Base-by-base conservation (phyloP, 805 yeast species). In the Metschnikowia gruessii region DNA sequence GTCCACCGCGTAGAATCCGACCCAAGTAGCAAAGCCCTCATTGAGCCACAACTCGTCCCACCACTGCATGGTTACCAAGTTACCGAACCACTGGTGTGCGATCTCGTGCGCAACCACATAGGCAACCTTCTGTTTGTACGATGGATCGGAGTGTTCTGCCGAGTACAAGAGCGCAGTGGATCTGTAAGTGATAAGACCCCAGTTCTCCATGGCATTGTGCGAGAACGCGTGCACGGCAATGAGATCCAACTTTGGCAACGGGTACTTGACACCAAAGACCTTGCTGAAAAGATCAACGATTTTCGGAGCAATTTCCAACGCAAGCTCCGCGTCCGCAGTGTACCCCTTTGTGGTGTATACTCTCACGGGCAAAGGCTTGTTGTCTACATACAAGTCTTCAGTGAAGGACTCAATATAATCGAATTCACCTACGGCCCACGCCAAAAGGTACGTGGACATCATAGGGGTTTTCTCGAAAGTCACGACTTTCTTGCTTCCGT, bases 61-160 rank as follows among this genome's bases (percentile, higher is more conserved):
- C 94, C 95, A 88, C 58, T 85, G 82, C 95, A 87, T 88, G 39
- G 95, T 88, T 50, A 87, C 92, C 56, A 85, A 76, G 65, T 88
- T 84, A 46, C 96, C 95, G 59, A 87, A 88, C 95, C 95, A 88
- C 62, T 88, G 94, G 66, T 87, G 96, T 10, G 95, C 95, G 48
- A 87, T 72, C 66, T 87, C 96, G 67, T 88, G 96, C 49, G 85
- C 83, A 24, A 87, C 85, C 29, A 87, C 95, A 59, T 86, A 86
- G 5, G 89, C 83, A 26, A 87, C 94, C 51, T 84, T 83, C 62
- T 82, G 81, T 63, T 83, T 79, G 57, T 77, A 78, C 17, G 74
- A 52, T 1, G 71, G 67, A 57, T 75, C 82, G 1, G 81, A 76
- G 22, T 66, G 73, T 12, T 59, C 57, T 29, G 68, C 74, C 28